Base-by-base conservation (phyloP, 306 rosid species). In the Purshia tridentata region DNA sequence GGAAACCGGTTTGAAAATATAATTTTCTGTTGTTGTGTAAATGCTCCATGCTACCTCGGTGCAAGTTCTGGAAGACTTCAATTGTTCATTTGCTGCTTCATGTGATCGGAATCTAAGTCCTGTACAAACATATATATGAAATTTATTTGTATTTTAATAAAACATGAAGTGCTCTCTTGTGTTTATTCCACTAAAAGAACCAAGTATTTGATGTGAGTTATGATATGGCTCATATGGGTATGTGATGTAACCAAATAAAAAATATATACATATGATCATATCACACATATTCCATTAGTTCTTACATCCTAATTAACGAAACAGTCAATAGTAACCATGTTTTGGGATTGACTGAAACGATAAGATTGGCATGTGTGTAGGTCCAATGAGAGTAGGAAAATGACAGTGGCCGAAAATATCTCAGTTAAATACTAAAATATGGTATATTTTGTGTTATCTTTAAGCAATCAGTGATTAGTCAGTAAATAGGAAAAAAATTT, bases 1-100 rank as follows among this genome's bases (percentile, higher is more conserved):
- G 67, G 83, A 68, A 79, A 69, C 50, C 40, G 4, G 39, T 7
- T 1, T 72, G 61, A 72, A 23, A 5, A 23, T 8, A n/a, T n/a
- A n/a, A n/a, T 57, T 4, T 16, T n/a, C 11, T 11, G n/a, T 4
- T 19, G 0, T 13, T 67, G 35, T 49, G 44, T 46, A 41, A 16
- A 53, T 39, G 75, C 56, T 71, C 1, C 23, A 56, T 14, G 9
- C 35, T 29, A 29, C 35, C 35, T 47, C 9, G 4, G 8, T 56
- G 44, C 55, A 1, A 7, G 50, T 14, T 14, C 37, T 45, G 42
- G 14, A n/a, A n/a, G n/a, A n/a, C n/a, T n/a, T 65, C 40, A 9
- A 29, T 29, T 29, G 35, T 29, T 19, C 53, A 20, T 18, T 3
- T 9, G 41, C 29, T 48, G 40, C 72, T 67, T 67, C 29, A 14